These are phyloP conservation scores for Trypanosomatidae sp. DNA, from an alignment of 208 protist species.

Conservation along the genomic window DNA sequence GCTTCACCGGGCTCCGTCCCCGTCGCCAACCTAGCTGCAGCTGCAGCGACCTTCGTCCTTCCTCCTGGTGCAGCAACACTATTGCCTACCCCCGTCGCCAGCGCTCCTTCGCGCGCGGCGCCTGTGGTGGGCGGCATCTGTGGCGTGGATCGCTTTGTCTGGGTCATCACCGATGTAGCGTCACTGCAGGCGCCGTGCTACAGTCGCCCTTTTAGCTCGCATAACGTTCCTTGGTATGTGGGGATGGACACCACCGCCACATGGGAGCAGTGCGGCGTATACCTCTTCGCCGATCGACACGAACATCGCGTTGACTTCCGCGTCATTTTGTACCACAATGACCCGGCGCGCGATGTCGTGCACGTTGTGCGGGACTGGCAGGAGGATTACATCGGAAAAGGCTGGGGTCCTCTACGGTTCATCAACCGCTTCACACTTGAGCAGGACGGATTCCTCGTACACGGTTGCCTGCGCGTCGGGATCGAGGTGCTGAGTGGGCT, in stretches of 20 bases:
- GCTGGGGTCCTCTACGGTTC: constrained; percentile 49
- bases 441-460: constrained; percentile 34
- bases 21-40: neutral
- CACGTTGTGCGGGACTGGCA: constrained; percentile 47
- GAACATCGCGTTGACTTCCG: constrained; percentile 36
- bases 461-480: constrained; percentile 37
- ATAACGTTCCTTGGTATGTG: constrained; percentile 33
- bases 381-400: constrained; percentile 41
- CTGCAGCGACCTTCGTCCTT: neutral
- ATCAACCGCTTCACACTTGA: constrained; percentile 28
- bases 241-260: constrained; percentile 28
- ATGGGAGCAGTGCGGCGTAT: constrained; percentile 33
- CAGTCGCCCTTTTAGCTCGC: constrained; percentile 18
- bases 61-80: neutral
- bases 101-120: neutral
- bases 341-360: constrained; percentile 32
- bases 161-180: constrained; percentile 3
- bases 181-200: constrained; percentile 17
- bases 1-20: neutral
- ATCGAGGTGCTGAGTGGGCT: constrained; percentile 33
- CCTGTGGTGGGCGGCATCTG: neutral
- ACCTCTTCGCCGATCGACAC: constrained; percentile 51
- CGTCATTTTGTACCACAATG: constrained; percentile 36
- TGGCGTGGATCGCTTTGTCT: constrained; percentile 9
- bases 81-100: neutral